These are phyloP conservation scores for Yamadazyma trypodendri DNA, from an alignment of 1,139 yeast species.

Conservation along the genomic window DNA sequence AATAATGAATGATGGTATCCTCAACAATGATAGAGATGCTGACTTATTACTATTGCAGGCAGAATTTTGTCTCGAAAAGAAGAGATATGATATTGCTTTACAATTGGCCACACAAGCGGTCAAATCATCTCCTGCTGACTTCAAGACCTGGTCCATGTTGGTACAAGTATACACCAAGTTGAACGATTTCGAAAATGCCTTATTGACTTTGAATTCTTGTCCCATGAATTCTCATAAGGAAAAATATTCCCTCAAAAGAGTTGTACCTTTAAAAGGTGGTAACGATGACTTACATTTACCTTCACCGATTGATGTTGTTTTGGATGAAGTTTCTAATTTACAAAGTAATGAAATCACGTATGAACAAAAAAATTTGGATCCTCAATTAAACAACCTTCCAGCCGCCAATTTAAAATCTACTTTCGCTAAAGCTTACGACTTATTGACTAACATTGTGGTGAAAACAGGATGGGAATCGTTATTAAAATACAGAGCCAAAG, in stretches of 20 bases:
- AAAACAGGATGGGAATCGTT: conserved; percentile 90
- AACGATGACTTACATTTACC: conserved; percentile 68
- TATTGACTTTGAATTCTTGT: conserved; percentile 82
- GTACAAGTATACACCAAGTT: conserved; percentile 70
- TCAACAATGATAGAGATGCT: conserved; percentile 61
- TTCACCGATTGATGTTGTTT: conserved; percentile 73
- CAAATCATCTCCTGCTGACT: conserved; percentile 80
- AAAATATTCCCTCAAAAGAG: conserved; percentile 53
- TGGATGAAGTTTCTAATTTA: conserved; percentile 58
- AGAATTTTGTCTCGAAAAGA: conserved; percentile 65
- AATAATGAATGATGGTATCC: conserved; percentile 60
- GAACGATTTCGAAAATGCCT: conserved; percentile 73
- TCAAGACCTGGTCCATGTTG: conserved; percentile 76
- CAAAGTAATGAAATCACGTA: conserved; percentile 50
- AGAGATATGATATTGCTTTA: conserved; percentile 69
- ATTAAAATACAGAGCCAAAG: conserved; percentile 72
- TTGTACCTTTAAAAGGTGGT: conserved; percentile 56
- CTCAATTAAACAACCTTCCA: conserved; percentile 67
- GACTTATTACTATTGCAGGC: conserved; percentile 63
- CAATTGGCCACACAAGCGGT: conserved; percentile 74
- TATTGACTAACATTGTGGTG: conserved; percentile 69
- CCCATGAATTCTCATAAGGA: conserved; percentile 83
- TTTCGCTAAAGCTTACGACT: conserved; percentile 73
- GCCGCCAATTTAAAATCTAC: conserved; percentile 78
- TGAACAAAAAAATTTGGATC: conserved; percentile 62